These are phyloP conservation scores for Solanum okadae DNA, from an alignment of 257 asterid species.

Conservation along the genomic window DNA sequence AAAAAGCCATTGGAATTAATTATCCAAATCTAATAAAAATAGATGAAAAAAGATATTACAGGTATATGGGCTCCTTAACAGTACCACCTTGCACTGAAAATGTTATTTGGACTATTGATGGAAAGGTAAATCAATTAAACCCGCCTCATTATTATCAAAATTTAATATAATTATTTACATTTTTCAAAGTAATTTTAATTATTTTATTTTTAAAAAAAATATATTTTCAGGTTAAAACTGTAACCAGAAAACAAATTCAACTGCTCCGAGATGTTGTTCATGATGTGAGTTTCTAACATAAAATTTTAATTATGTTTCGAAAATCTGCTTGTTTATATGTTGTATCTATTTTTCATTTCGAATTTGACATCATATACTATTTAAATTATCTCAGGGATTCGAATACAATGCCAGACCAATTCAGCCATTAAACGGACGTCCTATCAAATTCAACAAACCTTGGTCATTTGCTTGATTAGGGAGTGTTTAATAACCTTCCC, in stretches of 20 bases:
- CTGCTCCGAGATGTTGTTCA: slow-evolving; percentile 47
- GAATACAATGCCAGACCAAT: not conserved
- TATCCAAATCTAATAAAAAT: slow-evolving; percentile 28
- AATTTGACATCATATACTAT: not conserved
- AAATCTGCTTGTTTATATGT: not conserved
- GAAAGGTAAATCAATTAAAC: not conserved
- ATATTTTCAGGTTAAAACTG: slow-evolving; percentile 31
- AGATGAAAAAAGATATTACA: slow-evolving; percentile 41
- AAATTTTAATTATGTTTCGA: too few relatives aligned
- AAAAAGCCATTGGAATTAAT: slow-evolving; percentile 17
- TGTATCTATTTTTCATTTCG: not conserved
- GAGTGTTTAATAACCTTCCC: not conserved
- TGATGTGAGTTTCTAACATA: slow-evolving; percentile 21
- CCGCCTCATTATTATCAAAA: not conserved
- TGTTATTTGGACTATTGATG: slow-evolving; percentile 32
- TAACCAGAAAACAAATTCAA: slow-evolving; percentile 34
- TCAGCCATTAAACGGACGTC: not conserved
- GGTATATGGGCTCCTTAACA: slow-evolving; percentile 60
- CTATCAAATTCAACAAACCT: not conserved
- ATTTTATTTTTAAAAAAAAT: too few relatives aligned
- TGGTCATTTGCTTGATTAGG: not conserved
- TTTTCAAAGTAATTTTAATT: not conserved
- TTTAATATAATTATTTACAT: not conserved
- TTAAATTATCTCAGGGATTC: not conserved
- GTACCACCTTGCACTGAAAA: slow-evolving; percentile 54